Conservation (phyloP, 257 asterid genomes). For the Primulina eburnea region DNA sequence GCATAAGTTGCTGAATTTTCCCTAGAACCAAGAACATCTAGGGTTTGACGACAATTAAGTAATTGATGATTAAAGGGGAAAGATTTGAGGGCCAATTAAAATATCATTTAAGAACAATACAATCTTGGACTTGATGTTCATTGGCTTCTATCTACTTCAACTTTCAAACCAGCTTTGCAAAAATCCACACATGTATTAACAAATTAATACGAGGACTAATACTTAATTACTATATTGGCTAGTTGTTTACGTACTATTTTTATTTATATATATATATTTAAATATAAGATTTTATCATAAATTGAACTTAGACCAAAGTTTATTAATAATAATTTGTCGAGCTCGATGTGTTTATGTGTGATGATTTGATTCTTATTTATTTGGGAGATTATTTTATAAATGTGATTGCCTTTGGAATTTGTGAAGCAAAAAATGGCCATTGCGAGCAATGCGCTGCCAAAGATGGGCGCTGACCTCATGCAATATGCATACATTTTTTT, state of each 20-base stretch:
- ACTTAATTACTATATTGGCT: too few relatives aligned
- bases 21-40: conserved; percentile 43
- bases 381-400: neutral
- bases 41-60: conserved; percentile 37
- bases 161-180: conserved; percentile 25
- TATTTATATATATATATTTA: neutral
- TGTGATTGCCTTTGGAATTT: conserved; percentile 18
- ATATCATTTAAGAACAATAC: conserved; percentile 15
- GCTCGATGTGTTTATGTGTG: conserved; percentile 36
- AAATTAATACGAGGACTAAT: too few relatives aligned
- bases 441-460: conserved; percentile 26
- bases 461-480: conserved; percentile 13
- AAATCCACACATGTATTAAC: conserved; percentile 21
- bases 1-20: conserved; percentile 40
- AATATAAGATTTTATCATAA: neutral
- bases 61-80: conserved; percentile 30
- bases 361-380: conserved; percentile 17
- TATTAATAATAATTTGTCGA: conserved; percentile 29
- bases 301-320: conserved; percentile 30
- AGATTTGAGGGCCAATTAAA: conserved; percentile 20
- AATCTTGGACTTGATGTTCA: conserved; percentile 43
- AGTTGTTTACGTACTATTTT: too few relatives aligned
- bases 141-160: conserved; percentile 40
- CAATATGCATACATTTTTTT: neutral
- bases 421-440: conserved; percentile 1